Conservation (phyloP, 2,329 filamentous ascomycete genomes). For the Aspergillus aculeatus region DNA sequence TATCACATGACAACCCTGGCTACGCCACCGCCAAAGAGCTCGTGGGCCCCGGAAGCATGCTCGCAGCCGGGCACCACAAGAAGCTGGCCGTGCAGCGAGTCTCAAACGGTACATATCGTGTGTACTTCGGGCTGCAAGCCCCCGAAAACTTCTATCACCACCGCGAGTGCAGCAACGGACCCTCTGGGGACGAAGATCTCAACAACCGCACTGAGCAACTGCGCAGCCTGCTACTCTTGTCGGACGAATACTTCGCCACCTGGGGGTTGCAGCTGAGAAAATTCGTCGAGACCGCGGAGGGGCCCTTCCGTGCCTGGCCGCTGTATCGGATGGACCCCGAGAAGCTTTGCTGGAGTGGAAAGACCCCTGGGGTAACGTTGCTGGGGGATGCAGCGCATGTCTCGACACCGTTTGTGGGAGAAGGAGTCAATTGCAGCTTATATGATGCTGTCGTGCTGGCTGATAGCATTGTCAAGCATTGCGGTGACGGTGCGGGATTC, state of each 20-base stretch:
- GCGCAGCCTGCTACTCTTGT: background rate
- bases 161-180: background rate
- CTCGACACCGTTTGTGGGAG: slow-evolving; percentile 27
- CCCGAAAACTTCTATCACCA: slow-evolving; percentile 10
- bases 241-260: background rate
- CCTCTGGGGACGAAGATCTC: background rate
- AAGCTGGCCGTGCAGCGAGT: slow-evolving; percentile 21
- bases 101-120: slow-evolving; percentile 20
- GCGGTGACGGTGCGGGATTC: background rate
- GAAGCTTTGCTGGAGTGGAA: background rate
- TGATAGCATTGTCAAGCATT: background rate
- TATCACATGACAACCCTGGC: slow-evolving; percentile 27
- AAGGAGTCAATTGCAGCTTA: slow-evolving; percentile 27
- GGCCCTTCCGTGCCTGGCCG: slow-evolving; percentile 23
- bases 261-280: slow-evolving; percentile 16
- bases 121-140: slow-evolving; percentile 19
- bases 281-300: slow-evolving; percentile 20
- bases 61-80: slow-evolving; percentile 5
- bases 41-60: slow-evolving; percentile 1
- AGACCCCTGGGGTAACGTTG: slow-evolving; percentile 18
- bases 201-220: background rate
- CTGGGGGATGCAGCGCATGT: slow-evolving; percentile 33
- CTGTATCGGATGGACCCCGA: slow-evolving; percentile 23
- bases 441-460: background rate
- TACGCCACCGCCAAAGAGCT: slow-evolving; percentile 26